phyloP scores from a whole-genome alignment of 257 asterid genomes.

The Dorcoceras hygrometricum region DNA sequence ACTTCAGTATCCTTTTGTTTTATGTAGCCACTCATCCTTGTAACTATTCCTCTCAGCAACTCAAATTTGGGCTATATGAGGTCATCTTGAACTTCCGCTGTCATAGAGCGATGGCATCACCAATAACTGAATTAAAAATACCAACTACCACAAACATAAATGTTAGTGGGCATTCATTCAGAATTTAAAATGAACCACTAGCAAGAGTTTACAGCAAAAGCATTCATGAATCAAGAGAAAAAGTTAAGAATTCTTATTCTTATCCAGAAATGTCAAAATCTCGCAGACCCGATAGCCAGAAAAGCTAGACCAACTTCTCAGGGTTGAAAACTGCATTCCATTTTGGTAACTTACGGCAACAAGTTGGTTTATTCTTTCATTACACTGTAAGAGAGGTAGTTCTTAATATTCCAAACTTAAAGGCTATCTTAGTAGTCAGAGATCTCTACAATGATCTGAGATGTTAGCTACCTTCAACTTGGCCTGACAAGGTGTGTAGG shows the following conservation, averaged over 20 bases:
- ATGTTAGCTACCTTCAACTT: neutral
- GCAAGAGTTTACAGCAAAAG: neutral
- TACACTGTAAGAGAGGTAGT: neutral
- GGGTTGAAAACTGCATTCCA: neutral
- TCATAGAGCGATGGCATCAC: neutral
- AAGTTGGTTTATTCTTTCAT: too few relatives aligned
- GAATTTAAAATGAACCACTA: neutral
- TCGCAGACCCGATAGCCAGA: neutral
- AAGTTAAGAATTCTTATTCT: neutral
- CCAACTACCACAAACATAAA: neutral
- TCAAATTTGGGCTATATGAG: neutral
- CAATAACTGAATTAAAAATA: neutral
- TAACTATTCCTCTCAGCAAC: neutral
- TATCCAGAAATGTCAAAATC: neutral
- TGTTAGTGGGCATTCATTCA: neutral
- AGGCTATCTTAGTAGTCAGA: neutral
- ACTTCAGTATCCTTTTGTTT: neutral
- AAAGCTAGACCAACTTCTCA: too few relatives aligned
- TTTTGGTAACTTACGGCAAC: too few relatives aligned
- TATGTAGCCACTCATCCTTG: neutral
- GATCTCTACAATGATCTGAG: neutral
- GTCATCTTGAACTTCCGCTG: neutral
- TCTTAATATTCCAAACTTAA: neutral
- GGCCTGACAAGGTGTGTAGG: too few relatives aligned
- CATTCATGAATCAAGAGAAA: neutral